Evolutionary conservation across 768 basidiomycete species (phyloP).

Genomic region (Kwoniella dejecticola): DNA sequence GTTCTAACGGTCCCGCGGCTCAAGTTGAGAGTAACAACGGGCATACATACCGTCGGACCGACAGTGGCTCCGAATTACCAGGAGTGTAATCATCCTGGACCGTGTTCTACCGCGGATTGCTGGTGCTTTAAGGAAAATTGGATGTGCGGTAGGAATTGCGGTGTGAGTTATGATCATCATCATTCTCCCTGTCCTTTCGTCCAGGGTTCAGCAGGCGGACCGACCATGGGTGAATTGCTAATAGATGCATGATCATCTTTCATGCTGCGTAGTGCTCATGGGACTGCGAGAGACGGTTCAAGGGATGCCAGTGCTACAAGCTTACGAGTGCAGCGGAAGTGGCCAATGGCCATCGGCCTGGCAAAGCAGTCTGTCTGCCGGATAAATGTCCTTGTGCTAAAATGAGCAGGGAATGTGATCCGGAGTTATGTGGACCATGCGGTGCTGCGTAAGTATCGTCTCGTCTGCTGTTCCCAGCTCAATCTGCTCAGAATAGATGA

Average conservation of each 20-base stretch:
- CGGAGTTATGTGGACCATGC: slow-evolving; percentile 18
- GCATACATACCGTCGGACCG: background rate
- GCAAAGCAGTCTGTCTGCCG: background rate
- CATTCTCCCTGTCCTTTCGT: background rate
- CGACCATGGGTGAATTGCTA: too few relatives aligned
- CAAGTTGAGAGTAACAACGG: background rate
- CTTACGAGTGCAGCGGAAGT: background rate
- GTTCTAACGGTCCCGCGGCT: background rate
- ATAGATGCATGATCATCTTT: too few relatives aligned
- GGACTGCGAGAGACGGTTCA: slow-evolving; percentile 4
- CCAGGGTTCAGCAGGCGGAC: background rate
- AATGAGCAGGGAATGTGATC: slow-evolving; percentile 14
- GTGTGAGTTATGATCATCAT: slow-evolving; percentile 7
- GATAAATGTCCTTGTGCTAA: slow-evolving; percentile 13
- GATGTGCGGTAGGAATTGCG: slow-evolving; percentile 20
- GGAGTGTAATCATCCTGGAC: slow-evolving; percentile 18
- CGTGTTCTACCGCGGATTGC: slow-evolving; percentile 7
- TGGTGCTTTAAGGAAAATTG: slow-evolving; percentile 1
- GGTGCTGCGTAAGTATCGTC: slow-evolving; percentile 11
- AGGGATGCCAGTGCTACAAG: slow-evolving; percentile 6
- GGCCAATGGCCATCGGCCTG: background rate
- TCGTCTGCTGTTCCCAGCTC: background rate
- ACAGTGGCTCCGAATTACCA: background rate
- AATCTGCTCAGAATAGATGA: background rate
- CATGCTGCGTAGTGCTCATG: slow-evolving; percentile 8